Conservation (phyloP, 805 yeast genomes). For the Alloascoidea africana region DNA sequence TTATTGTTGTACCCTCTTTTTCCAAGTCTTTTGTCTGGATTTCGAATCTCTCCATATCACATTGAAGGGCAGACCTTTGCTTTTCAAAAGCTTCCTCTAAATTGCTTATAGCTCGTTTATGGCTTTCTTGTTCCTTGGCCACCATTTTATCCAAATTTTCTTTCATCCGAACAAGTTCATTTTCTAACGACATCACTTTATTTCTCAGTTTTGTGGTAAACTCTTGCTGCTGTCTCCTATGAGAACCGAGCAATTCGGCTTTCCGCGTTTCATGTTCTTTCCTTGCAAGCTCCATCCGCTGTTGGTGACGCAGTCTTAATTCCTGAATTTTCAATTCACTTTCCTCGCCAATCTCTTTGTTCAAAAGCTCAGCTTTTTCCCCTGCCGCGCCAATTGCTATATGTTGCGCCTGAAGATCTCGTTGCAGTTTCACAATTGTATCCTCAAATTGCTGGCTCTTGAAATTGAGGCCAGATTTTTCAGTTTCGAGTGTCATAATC, state of each 20-base stretch:
- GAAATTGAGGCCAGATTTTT: slow-evolving; percentile 1
- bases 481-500: neutral
- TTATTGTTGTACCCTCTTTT: neutral
- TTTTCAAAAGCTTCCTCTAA: neutral
- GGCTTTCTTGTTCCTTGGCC: neutral
- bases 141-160: neutral
- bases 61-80: neutral
- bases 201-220: neutral
- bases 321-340: neutral
- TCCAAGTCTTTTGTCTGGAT: neutral
- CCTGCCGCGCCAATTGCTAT: neutral
- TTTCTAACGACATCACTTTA: neutral
- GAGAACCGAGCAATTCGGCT: neutral
- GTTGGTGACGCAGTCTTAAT: neutral
- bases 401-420: neutral
- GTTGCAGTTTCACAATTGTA: neutral
- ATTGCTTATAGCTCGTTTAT: neutral
- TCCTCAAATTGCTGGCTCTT: slow-evolving; percentile 1
- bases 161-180: neutral
- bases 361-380: neutral
- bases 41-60: neutral
- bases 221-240: neutral
- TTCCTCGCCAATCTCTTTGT: neutral
- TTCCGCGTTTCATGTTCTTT: neutral
- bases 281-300: neutral